Base-by-base conservation (phyloP, 768 basidiomycete species). In the Paxillus ammoniavirescens region DNA sequence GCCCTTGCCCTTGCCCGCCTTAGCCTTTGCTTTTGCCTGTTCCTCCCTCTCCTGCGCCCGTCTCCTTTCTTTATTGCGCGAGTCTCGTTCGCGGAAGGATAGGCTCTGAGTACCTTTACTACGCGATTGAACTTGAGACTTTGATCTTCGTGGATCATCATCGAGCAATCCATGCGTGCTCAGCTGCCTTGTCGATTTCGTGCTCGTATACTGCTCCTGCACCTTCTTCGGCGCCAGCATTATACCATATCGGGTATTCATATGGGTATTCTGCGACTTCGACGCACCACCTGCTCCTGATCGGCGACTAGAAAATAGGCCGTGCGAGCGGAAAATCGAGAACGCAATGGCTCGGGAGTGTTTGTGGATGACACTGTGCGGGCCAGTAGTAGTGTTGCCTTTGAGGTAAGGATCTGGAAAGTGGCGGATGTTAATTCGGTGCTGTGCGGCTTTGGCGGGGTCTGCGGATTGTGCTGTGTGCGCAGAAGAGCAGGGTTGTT, bases 291-390 rank as follows among this genome's bases (percentile, higher is more conserved):
- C 57, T 2, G 52, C 58, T n/a, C 44, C 53, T 10, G 54, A 15
- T 2, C 55, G 59, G 14, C 63, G 62, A 41, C 52, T 42, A n/a
- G 61, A 52, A 42, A 62, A 64, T n/a, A 65, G 40, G 18, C 47
- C 46, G 50, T 86, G 82, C 51, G 82, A 80, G 43, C 91, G 82
- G 67, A 86, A 85, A 45, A 93, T 81, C 0, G 90, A 91, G 69
- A 91, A 91, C 1, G 88, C 91, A 30, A 81, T 72, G 4, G 87
- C 86, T 50, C 87, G 83, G 1, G 91, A 89, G 64, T 93, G 91
- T 59, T 89, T 89, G 69, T 93, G 91, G 31, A 93, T 82, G 50
- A 87, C 83, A 33, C 82, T 77, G 21, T 76, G 73, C 0, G 89
- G 88, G 1, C 87, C 86, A 33, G 76, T 77, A 31, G 68, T 71